These are phyloP conservation scores for Nephelium lappaceum DNA, from an alignment of 345 rosid species.

Conservation along the genomic window DNA sequence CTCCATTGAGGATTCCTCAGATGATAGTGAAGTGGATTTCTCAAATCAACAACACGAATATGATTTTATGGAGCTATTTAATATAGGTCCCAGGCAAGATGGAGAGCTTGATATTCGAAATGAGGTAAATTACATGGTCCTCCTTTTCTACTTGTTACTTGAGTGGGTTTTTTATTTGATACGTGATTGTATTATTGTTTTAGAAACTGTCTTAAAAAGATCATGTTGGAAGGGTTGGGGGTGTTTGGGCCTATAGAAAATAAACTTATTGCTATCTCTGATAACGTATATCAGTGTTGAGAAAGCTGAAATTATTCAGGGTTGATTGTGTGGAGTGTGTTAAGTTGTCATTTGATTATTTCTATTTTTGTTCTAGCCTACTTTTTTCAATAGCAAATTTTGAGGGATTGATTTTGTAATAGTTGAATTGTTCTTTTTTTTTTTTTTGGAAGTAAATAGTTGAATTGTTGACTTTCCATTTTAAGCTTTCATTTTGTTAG, in stretches of 20 bases:
- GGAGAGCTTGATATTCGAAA: constrained; percentile 39
- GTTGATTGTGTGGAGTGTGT: too few species aligned
- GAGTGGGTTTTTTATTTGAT: neutral
- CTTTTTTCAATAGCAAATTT: too few species aligned
- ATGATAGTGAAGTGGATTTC: constrained; percentile 68
- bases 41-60: constrained; percentile 43
- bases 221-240: neutral
- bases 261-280: constrained; percentile 1
- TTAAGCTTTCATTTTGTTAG: too few species aligned
- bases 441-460: too few species aligned
- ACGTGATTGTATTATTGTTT: neutral
- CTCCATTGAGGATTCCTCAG: constrained; percentile 50
- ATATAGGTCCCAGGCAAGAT: constrained; percentile 38
- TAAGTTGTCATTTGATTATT: too few species aligned
- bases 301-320: neutral
- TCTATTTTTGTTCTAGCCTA: too few species aligned
- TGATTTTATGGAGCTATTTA: constrained; percentile 39
- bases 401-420: too few species aligned
- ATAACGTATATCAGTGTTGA: neutral
- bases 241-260: neutral
- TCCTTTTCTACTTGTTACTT: neutral
- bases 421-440: too few species aligned
- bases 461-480: too few species aligned
- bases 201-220: neutral
- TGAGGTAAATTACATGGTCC: constrained; percentile 50